Base-by-base conservation (phyloP, 2,329 filamentous ascomycete species). In the Davidsoniella australis region DNA sequence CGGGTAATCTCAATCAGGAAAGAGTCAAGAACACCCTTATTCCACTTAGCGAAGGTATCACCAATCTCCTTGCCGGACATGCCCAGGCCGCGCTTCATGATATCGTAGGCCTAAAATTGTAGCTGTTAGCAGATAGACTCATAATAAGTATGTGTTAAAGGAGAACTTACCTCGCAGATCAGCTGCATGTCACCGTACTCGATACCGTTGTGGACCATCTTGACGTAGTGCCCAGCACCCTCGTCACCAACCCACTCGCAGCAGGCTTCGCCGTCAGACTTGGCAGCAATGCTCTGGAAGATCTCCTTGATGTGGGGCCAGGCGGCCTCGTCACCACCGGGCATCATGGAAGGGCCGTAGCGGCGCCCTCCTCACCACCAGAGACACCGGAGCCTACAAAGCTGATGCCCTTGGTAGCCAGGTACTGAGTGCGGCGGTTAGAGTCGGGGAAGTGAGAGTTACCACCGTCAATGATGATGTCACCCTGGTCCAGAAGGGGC, bases 141-240 rank as follows among this genome's bases (percentile, higher is more conserved):
- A 40, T 8, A 10, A 37, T 37, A 42, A 18, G 41, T 5, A 23
- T 2, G 3, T 37, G 26, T 37, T 52, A 8, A 24, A 6, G 41
- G 16, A 16, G 29, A n/a, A 12, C 77, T 60, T 71, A 94, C 89
- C 81, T 98, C 91, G 70, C 83, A 93, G 67, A 98, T 98, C 63
- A 98, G 78, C 76, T 98, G 91, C 91, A 98, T 98, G 73, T 98
- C 91, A 80, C 91, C 91, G 67, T 98, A 98, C 74, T 98, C 91
- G 62, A 98, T 98, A 78, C 91, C 91, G 72, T 98, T 98, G 82
- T 98, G 91, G 56, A 98, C 91, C 91, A 98, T 98, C 85, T 98
- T 98, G 75, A 98, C 89, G 76, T 95, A 98, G 81, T 98, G 91
- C 61, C 91, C 91, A 71, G 91, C 85, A 79, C 91, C 91, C 69